These are phyloP conservation scores for Candida germanica DNA, from an alignment of 805 yeast genomes.

Conservation along the genomic window DNA sequence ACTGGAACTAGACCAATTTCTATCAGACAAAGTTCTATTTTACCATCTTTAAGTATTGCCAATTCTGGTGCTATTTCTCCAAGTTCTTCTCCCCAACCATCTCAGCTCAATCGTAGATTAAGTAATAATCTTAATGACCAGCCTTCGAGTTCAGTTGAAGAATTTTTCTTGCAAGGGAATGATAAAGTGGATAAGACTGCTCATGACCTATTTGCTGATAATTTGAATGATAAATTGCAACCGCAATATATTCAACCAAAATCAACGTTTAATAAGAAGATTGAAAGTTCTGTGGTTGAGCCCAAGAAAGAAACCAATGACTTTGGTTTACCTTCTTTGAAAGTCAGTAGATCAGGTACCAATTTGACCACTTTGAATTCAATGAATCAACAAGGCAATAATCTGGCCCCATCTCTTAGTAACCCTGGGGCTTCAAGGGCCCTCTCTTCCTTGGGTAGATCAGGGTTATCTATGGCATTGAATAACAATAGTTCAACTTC, in stretches of 20 bases:
- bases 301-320: conserved; percentile 28
- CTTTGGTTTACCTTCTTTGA: conserved; percentile 34
- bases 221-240: conserved; percentile 21
- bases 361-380: conserved; percentile 17
- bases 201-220: conserved; percentile 19
- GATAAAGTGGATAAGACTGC: neutral
- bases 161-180: conserved; percentile 11
- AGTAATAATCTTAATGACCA: conserved; percentile 10
- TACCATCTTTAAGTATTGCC: conserved; percentile 39
- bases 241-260: conserved; percentile 45
- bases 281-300: conserved; percentile 35
- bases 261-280: conserved; percentile 31
- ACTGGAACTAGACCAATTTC: conserved; percentile 10
- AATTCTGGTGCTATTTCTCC: conserved; percentile 16
- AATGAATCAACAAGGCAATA: neutral
- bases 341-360: conserved; percentile 29
- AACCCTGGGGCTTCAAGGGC: conserved; percentile 8
- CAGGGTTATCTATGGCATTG: conserved; percentile 14
- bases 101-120: conserved; percentile 7
- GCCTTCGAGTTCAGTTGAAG: conserved; percentile 14
- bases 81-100: conserved; percentile 10
- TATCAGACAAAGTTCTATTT: conserved; percentile 22
- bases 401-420: conserved; percentile 5
- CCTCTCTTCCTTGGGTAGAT: conserved; percentile 15
- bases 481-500: conserved; percentile 29